Base-by-base conservation (phyloP, 345 rosid species). In the Barbarea vulgaris region DNA sequence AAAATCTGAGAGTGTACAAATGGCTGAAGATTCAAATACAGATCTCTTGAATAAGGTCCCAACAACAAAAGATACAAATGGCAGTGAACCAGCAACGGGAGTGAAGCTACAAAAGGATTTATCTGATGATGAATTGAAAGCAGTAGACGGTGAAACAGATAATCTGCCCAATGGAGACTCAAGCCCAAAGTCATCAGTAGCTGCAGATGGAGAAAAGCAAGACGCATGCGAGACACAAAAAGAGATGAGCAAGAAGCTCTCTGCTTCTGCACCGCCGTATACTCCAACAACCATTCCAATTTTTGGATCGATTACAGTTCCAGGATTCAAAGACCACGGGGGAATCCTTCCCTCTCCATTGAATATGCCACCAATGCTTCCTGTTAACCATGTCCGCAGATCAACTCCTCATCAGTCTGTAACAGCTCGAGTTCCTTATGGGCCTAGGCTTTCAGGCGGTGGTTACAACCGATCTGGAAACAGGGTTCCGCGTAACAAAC, bases 261-360 rank as follows among this genome's bases (percentile, higher is more conserved):
- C 97, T 67, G 99, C 99, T 52, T 87, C 96, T 73, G 99, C 99
- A 52, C 93, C 99, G 9, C 97, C 99, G 42, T 95, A 86, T 81
- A 92, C 89, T 59, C 99, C 99, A 17, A 83, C 97, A 34, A 77
- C 82, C 56, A 55, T 85, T 76, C 97, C 97, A 44, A 85, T 85
- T 51, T 91, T 95, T 82, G 93, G 96, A 67, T 87, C 93, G 2
- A 81, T 91, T 77, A 25, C 89, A 24, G 83, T 88, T 79, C 91
- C 93, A 24, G 93, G 87, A 28, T 89, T 83, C 84, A 85, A 90
- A 67, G 97, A 92, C 27, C 97, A 87, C 58, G 89, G 84, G 30
- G 97, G 97, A 73, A 86, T 95, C 76, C 89, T 95, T 53, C 97
- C 99, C n/a, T 87, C 99, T 10, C 99, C 99, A 4, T 76, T 85